Percentiles rank a stretch among this genome's conserved stretches.
phyloP scores from a whole-genome alignment of 2,329 filamentous ascomycete genomes.

The Cryphonectria nitschkei region DNA sequence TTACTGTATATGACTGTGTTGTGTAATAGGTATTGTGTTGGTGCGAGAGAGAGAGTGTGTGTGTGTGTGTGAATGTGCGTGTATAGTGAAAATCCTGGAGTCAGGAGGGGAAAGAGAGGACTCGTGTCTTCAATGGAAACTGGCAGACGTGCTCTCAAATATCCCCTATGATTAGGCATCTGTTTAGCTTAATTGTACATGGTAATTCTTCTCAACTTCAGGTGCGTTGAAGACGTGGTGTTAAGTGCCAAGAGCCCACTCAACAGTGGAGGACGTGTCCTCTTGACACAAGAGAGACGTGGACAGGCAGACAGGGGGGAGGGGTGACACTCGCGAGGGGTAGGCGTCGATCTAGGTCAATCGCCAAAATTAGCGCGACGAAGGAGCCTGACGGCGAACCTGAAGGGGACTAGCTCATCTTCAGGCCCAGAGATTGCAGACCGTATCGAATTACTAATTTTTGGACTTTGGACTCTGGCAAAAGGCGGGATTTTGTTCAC shows the following conservation, averaged over 20 bases:
- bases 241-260: not conserved
- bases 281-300: not conserved
- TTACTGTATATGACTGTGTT: not conserved
- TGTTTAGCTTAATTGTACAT: not conserved
- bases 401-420: not conserved
- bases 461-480: not conserved
- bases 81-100: not conserved
- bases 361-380: not conserved
- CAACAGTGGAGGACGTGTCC: not conserved
- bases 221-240: not conserved
- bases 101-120: not conserved
- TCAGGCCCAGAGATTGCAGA: slow-evolving; percentile 5
- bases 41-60: not conserved
- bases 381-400: slow-evolving; percentile 7
- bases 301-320: not conserved
- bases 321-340: not conserved
- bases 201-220: not conserved
- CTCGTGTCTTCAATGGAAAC: not conserved
- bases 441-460: not conserved
- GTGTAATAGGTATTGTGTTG: not conserved
- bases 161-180: not conserved
- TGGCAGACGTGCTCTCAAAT: not conserved
- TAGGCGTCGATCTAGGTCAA: not conserved
- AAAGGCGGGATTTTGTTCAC: not conserved
- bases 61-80: not conserved